Conservation (phyloP, 441 rosid species). For the Populus hybrid region DNA sequence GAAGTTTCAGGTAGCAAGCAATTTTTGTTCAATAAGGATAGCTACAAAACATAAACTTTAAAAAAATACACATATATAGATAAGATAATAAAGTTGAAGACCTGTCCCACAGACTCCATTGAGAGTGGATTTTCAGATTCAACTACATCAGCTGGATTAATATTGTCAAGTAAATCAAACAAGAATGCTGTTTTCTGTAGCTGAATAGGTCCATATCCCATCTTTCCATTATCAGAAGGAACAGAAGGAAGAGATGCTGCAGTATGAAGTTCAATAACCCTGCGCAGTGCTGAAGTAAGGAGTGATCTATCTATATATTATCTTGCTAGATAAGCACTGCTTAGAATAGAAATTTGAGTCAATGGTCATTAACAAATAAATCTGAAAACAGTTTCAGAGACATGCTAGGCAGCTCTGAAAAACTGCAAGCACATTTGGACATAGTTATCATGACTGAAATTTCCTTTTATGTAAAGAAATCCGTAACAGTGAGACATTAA, state of each 20-base stretch:
- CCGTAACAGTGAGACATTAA: not conserved
- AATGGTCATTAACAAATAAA: not conserved
- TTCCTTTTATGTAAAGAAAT: not conserved
- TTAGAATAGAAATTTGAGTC: slow-evolving; percentile 2
- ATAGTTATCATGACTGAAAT: not conserved
- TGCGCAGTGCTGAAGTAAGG: slow-evolving; percentile 57
- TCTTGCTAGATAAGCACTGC: slow-evolving; percentile 1
- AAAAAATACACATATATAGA: not conserved
- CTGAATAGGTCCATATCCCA: slow-evolving; percentile 62
- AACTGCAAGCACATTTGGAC: not conserved
- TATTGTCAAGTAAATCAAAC: slow-evolving; percentile 46
- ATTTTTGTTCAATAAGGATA: slow-evolving; percentile 7
- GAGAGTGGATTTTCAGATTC: slow-evolving; percentile 57
- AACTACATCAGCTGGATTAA: slow-evolving; percentile 42
- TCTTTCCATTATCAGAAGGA: slow-evolving; percentile 46
- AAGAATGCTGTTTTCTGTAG: slow-evolving; percentile 53
- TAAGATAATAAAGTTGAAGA: slow-evolving; percentile 19
- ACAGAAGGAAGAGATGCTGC: slow-evolving; percentile 39
- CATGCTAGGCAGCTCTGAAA: not conserved
- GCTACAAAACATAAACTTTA: not conserved
- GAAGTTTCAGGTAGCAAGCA: slow-evolving; percentile 13
- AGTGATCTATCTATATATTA: slow-evolving; percentile 15
- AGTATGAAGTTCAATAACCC: slow-evolving; percentile 53
- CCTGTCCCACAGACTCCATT: slow-evolving; percentile 91
- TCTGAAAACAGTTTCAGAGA: not conserved